A percentile compares a stretch with the other conserved stretches of the same genome.
Evolutionary conservation across 2,329 filamentous ascomycete genomes (phyloP).

Genomic region (Monosporascus sp.): DNA sequence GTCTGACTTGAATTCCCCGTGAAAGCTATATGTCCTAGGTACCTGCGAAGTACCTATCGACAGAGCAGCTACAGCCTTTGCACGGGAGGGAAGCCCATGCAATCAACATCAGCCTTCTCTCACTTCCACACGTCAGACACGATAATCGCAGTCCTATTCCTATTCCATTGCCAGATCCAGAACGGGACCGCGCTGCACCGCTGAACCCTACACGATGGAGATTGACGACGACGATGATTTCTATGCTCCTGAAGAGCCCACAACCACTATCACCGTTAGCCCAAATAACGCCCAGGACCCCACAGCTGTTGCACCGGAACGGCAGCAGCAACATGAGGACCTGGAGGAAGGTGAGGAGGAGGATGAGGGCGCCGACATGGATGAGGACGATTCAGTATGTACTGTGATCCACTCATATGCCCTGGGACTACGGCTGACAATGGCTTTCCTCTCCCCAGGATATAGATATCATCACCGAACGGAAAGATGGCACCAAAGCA

Average conservation of each 20-base stretch:
- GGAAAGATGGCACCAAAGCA: slow-evolving; percentile 59
- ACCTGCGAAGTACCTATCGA: no score
- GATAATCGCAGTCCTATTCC: no score
- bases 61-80: no score
- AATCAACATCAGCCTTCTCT: no score
- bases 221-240: slow-evolving; percentile 66
- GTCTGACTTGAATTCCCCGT: no score
- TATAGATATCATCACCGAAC: slow-evolving; percentile 63
- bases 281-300: slow-evolving; percentile 11
- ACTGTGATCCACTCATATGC: neutral
- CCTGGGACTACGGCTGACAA: neutral
- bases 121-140: no score
- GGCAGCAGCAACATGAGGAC: slow-evolving; percentile 43
- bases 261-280: slow-evolving; percentile 11
- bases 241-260: slow-evolving; percentile 55
- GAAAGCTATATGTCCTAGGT: no score
- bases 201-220: slow-evolving; percentile 44
- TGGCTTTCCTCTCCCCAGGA: slow-evolving; percentile 37
- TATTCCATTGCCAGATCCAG: no score
- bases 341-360: slow-evolving; percentile 61
- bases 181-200: no score
- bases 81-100: no score
- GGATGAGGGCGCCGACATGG: slow-evolving; percentile 56
- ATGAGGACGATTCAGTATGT: slow-evolving; percentile 52
- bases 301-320: slow-evolving; percentile 25